These are phyloP conservation scores for Chrysoporthe puriensis DNA, from an alignment of 2,329 filamentous ascomycete species.

Conservation along the genomic window DNA sequence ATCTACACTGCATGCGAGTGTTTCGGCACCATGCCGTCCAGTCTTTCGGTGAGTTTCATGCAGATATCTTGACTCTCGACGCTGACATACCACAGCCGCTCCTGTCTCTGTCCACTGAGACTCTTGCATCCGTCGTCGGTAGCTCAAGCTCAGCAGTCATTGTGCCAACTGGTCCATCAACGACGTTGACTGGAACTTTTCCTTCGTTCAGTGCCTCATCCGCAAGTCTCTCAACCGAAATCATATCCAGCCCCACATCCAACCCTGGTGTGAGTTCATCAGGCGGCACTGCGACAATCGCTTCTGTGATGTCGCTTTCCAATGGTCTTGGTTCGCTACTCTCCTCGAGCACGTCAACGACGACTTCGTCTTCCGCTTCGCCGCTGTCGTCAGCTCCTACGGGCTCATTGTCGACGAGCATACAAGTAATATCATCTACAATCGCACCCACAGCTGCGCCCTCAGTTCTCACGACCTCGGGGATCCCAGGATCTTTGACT, in stretches of 20 bases:
- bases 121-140: conserved; percentile 1
- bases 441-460: conserved; percentile 24
- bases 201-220: background rate
- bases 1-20: conserved; percentile 28
- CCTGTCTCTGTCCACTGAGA: conserved; percentile 8
- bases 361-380: background rate
- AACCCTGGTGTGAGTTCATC: background rate
- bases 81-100: conserved; percentile 5
- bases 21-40: conserved; percentile 9
- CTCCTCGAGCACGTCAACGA: conserved; percentile 9
- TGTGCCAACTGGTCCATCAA: conserved; percentile 7
- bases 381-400: background rate
- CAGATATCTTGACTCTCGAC: background rate
- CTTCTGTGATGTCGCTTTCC: conserved; percentile 21
- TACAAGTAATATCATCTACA: conserved; percentile 24
- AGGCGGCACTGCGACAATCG: conserved; percentile 11
- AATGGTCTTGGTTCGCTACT: conserved; percentile 23
- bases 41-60: conserved; percentile 15
- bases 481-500: conserved; percentile 22
- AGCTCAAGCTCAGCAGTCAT: conserved; percentile 2
- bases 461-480: conserved; percentile 26
- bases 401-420: background rate
- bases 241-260: background rate
- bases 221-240: background rate
- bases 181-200: conserved; percentile 24